These are phyloP conservation scores for Abrus precatorius DNA, from an alignment of 306 rosid genomes.

Conservation along the genomic window DNA sequence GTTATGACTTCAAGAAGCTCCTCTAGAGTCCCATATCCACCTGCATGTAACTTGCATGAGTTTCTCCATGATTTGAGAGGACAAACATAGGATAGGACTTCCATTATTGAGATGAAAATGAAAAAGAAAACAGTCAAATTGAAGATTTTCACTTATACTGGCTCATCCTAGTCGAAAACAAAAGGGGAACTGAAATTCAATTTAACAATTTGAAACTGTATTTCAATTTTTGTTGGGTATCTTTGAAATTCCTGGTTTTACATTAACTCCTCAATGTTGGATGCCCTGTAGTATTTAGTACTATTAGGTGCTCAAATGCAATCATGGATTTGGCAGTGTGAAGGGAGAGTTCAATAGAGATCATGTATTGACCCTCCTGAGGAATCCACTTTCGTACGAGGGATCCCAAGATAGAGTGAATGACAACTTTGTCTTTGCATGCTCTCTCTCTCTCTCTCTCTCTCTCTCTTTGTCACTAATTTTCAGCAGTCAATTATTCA, in stretches of 20 bases:
- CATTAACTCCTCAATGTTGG: conserved; percentile 16
- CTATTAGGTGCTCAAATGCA: conserved; percentile 20
- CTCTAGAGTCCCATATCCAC: conserved; percentile 97
- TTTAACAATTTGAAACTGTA: background rate
- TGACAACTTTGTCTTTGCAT: conserved; percentile 53
- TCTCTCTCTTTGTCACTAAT: conserved; percentile 39
- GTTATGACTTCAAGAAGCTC: conserved; percentile 98
- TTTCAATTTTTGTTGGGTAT: background rate
- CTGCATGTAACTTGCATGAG: conserved; percentile 58
- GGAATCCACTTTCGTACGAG: conserved; percentile 41
- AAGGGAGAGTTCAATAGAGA: conserved; percentile 12
- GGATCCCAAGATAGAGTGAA: conserved; percentile 48
- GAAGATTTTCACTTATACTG: background rate
- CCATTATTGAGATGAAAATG: background rate
- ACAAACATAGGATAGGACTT: background rate
- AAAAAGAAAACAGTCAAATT: background rate
- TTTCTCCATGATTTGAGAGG: conserved; percentile 23
- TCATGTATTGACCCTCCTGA: conserved; percentile 32
- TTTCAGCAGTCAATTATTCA: conserved; percentile 42
- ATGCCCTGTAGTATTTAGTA: conserved; percentile 16
- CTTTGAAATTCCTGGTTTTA: background rate
- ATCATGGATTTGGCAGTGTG: conserved; percentile 35
- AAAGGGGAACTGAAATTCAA: background rate
- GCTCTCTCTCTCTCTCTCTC: conserved; percentile 20
- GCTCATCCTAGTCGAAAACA: background rate